A percentile compares a stretch with the other conserved stretches of the same genome.
Evolutionary conservation across 2,329 filamentous ascomycete genomes (phyloP).

Genomic region (Alternaria metachromatica): DNA sequence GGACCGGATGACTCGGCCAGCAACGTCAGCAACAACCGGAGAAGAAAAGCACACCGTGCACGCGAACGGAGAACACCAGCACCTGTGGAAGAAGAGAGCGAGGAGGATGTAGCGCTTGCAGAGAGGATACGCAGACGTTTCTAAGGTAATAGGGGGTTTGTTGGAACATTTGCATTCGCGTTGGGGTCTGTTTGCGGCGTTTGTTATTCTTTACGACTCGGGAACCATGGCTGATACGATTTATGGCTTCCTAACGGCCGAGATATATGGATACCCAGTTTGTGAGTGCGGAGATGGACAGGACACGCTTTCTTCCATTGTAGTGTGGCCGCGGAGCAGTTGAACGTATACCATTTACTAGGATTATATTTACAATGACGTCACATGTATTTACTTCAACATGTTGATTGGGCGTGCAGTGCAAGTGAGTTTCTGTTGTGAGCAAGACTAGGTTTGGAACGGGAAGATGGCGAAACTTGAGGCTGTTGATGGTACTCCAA

Average conservation of each 20-base stretch:
- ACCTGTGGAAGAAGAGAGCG: constrained; percentile 65
- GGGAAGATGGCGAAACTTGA: constrained; percentile 5
- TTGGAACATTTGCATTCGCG: constrained; percentile 7
- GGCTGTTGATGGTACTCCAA: constrained; percentile 14
- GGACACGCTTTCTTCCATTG: constrained; percentile 1
- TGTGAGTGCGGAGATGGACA: constrained; percentile 11
- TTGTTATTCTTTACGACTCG: constrained; percentile 4
- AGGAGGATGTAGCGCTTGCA: constrained; percentile 33
- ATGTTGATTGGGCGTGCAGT: background rate
- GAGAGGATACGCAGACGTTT: constrained; percentile 39
- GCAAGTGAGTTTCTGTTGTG: background rate
- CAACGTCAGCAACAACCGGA: constrained; percentile 76
- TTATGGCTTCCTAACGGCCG: constrained; percentile 30
- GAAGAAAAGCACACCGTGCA: constrained; percentile 70
- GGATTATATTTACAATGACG: background rate
- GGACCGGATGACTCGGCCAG: constrained; percentile 82
- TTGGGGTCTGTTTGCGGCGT: constrained; percentile 11
- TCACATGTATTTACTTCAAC: background rate
- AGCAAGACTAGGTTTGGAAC: background rate
- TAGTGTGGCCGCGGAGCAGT: constrained; percentile 3
- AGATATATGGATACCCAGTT: constrained; percentile 35
- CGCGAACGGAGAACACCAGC: constrained; percentile 75
- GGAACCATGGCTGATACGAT: constrained; percentile 18
- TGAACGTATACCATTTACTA: constrained; percentile 9
- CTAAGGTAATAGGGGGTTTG: constrained; percentile 9